These are phyloP conservation scores for Penicillium psychrofluorescens DNA, from an alignment of 495 filamentous ascomycete species.

Conservation along the genomic window DNA sequence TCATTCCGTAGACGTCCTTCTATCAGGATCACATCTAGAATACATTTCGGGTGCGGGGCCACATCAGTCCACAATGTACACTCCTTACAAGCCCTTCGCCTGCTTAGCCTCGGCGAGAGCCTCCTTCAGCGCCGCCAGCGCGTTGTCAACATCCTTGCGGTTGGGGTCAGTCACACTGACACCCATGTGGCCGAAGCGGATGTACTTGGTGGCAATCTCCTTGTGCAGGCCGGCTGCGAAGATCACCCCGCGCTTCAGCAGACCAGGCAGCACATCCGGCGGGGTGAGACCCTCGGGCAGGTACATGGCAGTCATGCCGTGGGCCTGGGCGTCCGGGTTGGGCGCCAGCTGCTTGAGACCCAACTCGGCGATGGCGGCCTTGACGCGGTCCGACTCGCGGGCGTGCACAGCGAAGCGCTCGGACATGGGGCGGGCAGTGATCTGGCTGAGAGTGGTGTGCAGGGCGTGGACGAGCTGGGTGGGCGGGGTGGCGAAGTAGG, in stretches of 20 bases:
- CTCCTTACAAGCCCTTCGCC: constrained; percentile 37
- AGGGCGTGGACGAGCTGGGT: constrained; percentile 92
- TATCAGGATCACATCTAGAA: neutral
- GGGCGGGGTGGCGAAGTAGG: constrained; percentile 94
- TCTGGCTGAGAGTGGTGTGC: constrained; percentile 85
- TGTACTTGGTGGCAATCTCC: constrained; percentile 64
- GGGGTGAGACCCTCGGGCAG: constrained; percentile 76
- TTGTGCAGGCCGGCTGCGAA: constrained; percentile 96
- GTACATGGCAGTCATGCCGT: constrained; percentile 96
- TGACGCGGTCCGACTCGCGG: constrained; percentile 70
- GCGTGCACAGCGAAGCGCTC: constrained; percentile 77
- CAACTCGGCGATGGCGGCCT: constrained; percentile 67
- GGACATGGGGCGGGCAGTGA: constrained; percentile 66
- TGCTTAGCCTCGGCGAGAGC: constrained; percentile 61
- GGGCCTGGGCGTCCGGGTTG: constrained; percentile 83
- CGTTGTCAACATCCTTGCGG: constrained; percentile 69
- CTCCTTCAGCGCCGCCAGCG: constrained; percentile 67
- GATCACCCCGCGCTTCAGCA: constrained; percentile 84
- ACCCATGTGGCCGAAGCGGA: constrained; percentile 90
- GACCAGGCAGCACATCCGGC: constrained; percentile 74
- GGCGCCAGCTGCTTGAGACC: constrained; percentile 80
- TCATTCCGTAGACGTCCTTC: constrained; percentile 1
- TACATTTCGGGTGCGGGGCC: no score
- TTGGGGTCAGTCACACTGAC: constrained; percentile 62
- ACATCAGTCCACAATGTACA: no score